These are phyloP conservation scores for Mucor irregularis DNA, from an alignment of 371 early-diverging fungal genomes.

Conservation along the genomic window DNA sequence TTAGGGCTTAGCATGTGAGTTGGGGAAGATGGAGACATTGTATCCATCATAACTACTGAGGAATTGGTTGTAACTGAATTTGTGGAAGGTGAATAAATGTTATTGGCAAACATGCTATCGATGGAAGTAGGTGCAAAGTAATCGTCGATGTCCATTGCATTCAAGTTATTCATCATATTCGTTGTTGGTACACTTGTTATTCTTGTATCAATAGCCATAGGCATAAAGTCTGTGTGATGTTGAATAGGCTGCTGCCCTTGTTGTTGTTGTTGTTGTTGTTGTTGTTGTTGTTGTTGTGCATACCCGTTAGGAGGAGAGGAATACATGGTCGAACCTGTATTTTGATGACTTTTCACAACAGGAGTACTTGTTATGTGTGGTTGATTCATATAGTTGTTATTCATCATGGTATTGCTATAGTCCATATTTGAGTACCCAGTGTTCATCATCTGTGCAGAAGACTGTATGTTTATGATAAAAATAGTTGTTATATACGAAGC, in stretches of 20 bases:
- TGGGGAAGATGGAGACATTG: conserved; percentile 20
- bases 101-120: conserved; percentile 5
- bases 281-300: conserved; percentile 9
- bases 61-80: conserved; percentile 22
- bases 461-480: neutral
- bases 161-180: conserved; percentile 11
- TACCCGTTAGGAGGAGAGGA: neutral
- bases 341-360: conserved; percentile 26
- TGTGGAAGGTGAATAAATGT: conserved; percentile 15
- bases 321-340: neutral
- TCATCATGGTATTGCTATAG: neutral
- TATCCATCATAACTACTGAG: conserved; percentile 15
- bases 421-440: neutral
- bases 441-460: neutral
- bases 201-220: conserved; percentile 1
- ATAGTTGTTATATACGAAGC: too few relatives aligned
- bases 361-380: conserved; percentile 24
- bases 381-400: conserved; percentile 2
- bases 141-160: conserved; percentile 24
- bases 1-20: too few relatives aligned
- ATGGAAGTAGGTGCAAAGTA: conserved; percentile 11
- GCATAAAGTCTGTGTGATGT: conserved; percentile 2
- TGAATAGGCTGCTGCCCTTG: too few relatives aligned
- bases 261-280: conserved; percentile 13
- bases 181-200: conserved; percentile 16